phyloP scores from a whole-genome alignment of 139 green algal genomes.

The Pleodorina starrii region DNA sequence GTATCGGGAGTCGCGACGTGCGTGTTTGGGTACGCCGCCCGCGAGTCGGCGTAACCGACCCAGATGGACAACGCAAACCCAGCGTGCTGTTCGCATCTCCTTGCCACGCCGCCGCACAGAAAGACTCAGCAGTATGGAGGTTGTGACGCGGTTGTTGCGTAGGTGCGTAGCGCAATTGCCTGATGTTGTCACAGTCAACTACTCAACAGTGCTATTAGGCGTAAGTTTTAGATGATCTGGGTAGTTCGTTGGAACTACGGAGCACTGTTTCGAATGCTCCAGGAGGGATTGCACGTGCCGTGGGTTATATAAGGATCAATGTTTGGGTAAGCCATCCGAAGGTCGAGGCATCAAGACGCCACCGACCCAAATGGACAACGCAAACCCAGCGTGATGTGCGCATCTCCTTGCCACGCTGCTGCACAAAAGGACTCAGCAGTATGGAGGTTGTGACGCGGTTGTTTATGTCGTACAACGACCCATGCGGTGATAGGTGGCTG shows the following conservation, averaged over 20 bases:
- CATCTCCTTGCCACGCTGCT: constrained; percentile 55
- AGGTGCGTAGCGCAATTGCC: too few relatives aligned
- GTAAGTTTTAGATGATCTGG: too few relatives aligned
- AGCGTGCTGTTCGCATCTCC: constrained; percentile 41
- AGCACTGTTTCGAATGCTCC: too few relatives aligned
- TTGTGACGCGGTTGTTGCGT: constrained; percentile 58
- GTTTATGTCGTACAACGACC: too few relatives aligned
- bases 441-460: constrained; percentile 51
- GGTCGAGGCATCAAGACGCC: neutral
- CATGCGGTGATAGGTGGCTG: too few relatives aligned
- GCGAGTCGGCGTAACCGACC: neutral
- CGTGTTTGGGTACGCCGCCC: neutral
- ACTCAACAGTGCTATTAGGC: too few relatives aligned
- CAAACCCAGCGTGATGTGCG: neutral
- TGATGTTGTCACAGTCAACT: too few relatives aligned
- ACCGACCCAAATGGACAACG: neutral
- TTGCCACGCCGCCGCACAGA: constrained; percentile 57
- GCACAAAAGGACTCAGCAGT: constrained; percentile 33
- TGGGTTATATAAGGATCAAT: too few relatives aligned
- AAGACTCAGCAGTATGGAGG: constrained; percentile 44
- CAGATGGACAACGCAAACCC: neutral
- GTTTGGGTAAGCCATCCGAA: too few relatives aligned
- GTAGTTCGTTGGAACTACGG: too few relatives aligned
- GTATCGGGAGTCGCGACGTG: neutral
- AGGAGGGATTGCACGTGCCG: too few relatives aligned